phyloP scores from a whole-genome alignment of 202 grass and related monocot genomes.

The Panicum virgatum region DNA sequence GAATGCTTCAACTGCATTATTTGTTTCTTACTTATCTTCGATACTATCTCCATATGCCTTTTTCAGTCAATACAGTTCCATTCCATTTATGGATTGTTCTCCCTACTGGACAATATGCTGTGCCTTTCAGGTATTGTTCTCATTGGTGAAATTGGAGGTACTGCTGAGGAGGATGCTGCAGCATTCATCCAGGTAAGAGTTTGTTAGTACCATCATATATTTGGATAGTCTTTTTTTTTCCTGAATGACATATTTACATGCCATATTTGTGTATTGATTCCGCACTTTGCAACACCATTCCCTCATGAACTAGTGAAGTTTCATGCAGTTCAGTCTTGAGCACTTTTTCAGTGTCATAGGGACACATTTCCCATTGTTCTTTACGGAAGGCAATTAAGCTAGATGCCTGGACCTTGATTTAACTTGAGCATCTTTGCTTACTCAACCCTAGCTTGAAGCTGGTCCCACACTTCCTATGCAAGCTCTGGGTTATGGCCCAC shows the following conservation, averaged over 20 bases:
- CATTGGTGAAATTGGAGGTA: constrained; percentile 99
- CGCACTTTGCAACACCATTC: not conserved
- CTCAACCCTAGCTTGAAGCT: not conserved
- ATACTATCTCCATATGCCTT: not conserved
- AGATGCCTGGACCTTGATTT: not conserved
- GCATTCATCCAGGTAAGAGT: constrained; percentile 80
- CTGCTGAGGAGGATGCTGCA: constrained; percentile 97
- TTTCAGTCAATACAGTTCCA: constrained; percentile 20
- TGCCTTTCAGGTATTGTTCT: constrained; percentile 77
- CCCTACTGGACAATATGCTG: not conserved
- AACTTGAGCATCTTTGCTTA: not conserved
- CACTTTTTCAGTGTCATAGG: not conserved
- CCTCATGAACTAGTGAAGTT: not conserved
- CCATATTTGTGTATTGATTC: not conserved
- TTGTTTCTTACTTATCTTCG: not conserved
- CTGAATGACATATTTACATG: constrained; percentile 13
- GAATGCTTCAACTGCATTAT: constrained; percentile 9
- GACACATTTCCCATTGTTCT: not conserved
- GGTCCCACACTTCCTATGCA: not conserved
- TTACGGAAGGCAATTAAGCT: not conserved
- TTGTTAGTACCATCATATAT: not conserved
- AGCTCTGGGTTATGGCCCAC: not conserved
- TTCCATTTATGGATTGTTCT: constrained; percentile 27
- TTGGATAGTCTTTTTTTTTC: not conserved
- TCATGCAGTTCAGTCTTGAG: not conserved